Evolutionary conservation across 2,329 filamentous ascomycete genomes (phyloP).

Genomic region (Reticulascus tulasneorum): DNA sequence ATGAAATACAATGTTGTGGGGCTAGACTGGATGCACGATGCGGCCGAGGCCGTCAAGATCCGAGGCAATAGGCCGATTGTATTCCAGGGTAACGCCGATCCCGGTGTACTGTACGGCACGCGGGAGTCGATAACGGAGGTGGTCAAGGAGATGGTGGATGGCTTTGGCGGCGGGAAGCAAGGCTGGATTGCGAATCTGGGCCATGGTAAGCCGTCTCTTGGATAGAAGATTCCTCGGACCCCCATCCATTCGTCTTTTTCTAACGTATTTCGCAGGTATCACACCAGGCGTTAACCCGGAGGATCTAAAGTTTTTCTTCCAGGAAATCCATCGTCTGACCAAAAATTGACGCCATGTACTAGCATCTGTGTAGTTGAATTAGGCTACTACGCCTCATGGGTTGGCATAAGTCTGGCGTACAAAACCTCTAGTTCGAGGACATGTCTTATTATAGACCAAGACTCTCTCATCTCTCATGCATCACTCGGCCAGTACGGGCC

Average conservation of each 20-base stretch:
- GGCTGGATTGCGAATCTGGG: slow-evolving; percentile 97
- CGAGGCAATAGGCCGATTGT: slow-evolving; percentile 71
- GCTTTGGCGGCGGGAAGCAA: slow-evolving; percentile 79
- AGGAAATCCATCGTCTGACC: slow-evolving; percentile 77
- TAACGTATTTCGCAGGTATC: slow-evolving; percentile 67
- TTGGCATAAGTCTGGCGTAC: too few relatives aligned
- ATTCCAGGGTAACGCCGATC: slow-evolving; percentile 93
- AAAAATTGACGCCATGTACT: slow-evolving; percentile 34
- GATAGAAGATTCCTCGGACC: too few relatives aligned
- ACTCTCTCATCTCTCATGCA: too few relatives aligned
- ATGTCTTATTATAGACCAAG: too few relatives aligned
- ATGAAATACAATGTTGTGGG: slow-evolving; percentile 92
- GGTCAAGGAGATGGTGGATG: slow-evolving; percentile 81
- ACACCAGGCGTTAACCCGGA: slow-evolving; percentile 94
- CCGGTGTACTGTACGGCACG: slow-evolving; percentile 85
- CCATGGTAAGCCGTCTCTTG: slow-evolving; percentile 61
- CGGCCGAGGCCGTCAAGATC: slow-evolving; percentile 75
- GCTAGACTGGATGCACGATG: slow-evolving; percentile 91
- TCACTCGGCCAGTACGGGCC: too few relatives aligned
- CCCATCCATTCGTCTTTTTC: too few relatives aligned
- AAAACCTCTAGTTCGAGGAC: too few relatives aligned
- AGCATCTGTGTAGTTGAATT: not conserved
- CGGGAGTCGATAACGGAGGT: slow-evolving; percentile 74
- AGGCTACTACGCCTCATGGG: too few relatives aligned
- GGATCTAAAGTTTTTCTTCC: slow-evolving; percentile 87